A percentile compares a stretch with the other conserved stretches of the same genome.
phyloP scores from a whole-genome alignment of 768 basidiomycete species.

The Termitomyces sp. region DNA sequence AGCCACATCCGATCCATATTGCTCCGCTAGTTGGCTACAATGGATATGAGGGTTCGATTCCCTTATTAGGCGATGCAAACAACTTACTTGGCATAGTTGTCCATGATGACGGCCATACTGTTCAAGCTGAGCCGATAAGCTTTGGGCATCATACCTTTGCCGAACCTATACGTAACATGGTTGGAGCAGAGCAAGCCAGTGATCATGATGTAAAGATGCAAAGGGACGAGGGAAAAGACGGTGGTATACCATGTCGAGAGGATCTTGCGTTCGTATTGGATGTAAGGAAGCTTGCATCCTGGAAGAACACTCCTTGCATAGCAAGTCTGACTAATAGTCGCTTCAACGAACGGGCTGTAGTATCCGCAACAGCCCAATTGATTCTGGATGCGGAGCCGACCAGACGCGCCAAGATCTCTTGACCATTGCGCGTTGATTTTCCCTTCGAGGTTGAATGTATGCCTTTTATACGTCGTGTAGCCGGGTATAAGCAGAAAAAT shows the following conservation, averaged over 20 bases:
- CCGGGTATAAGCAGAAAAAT: conserved; percentile 68
- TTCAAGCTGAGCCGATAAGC: conserved; percentile 69
- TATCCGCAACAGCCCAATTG: conserved; percentile 77
- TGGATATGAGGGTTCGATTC: neutral
- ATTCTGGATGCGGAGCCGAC: conserved; percentile 67
- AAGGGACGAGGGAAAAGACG: conserved; percentile 61
- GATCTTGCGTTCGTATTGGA: conserved; percentile 49
- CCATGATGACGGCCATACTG: conserved; percentile 81
- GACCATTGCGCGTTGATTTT: conserved; percentile 81
- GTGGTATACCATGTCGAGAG: conserved; percentile 62
- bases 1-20: conserved; percentile 64
- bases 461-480: conserved; percentile 72
- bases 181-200: conserved; percentile 68
- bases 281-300: conserved; percentile 67
- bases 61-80: neutral
- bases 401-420: conserved; percentile 47
- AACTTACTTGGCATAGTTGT: conserved; percentile 71
- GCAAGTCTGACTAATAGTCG: conserved; percentile 68
- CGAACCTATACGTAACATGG: conserved; percentile 83
- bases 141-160: conserved; percentile 86
- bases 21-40: conserved; percentile 64
- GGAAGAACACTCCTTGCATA: conserved; percentile 67
- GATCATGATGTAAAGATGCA: conserved; percentile 61
- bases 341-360: conserved; percentile 75
- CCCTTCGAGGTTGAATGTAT: conserved; percentile 75